Conservation (phyloP, 2,329 filamentous ascomycete species). For the Stagonosporopsis rhizophila region DNA sequence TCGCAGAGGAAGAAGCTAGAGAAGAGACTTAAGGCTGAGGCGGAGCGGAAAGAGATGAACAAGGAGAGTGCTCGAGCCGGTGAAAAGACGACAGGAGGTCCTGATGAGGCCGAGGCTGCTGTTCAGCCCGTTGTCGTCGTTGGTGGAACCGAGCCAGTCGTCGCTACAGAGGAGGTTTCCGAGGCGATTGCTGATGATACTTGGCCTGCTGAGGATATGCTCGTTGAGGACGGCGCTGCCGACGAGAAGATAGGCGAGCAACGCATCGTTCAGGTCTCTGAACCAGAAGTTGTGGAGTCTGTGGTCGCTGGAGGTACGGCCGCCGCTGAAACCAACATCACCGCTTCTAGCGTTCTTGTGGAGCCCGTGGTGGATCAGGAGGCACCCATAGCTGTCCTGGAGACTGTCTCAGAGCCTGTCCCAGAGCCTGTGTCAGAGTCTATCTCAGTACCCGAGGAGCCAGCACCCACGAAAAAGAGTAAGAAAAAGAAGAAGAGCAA, state of each 20-base stretch:
- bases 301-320: neutral
- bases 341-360: neutral
- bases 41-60: constrained; percentile 23
- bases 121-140: too few species aligned
- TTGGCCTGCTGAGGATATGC: constrained; percentile 15
- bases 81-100: too few species aligned
- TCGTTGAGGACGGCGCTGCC: constrained; percentile 9
- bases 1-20: constrained; percentile 39
- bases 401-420: neutral
- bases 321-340: neutral
- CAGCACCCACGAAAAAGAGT: constrained; percentile 30
- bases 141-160: neutral
- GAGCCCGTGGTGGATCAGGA: constrained; percentile 3
- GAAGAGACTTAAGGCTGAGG: constrained; percentile 48
- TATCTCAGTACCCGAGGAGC: neutral
- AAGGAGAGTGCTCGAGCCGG: constrained; percentile 2
- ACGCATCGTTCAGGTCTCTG: neutral
- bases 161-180: neutral
- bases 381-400: neutral
- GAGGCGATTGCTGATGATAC: constrained; percentile 2
- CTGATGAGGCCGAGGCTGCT: too few species aligned
- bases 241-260: neutral
- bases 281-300: neutral
- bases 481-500: constrained; percentile 42
- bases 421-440: neutral